Evolutionary conservation across 139 green algal species (phyloP).

Genomic region (Chlamydomonas sphaeroides): DNA sequence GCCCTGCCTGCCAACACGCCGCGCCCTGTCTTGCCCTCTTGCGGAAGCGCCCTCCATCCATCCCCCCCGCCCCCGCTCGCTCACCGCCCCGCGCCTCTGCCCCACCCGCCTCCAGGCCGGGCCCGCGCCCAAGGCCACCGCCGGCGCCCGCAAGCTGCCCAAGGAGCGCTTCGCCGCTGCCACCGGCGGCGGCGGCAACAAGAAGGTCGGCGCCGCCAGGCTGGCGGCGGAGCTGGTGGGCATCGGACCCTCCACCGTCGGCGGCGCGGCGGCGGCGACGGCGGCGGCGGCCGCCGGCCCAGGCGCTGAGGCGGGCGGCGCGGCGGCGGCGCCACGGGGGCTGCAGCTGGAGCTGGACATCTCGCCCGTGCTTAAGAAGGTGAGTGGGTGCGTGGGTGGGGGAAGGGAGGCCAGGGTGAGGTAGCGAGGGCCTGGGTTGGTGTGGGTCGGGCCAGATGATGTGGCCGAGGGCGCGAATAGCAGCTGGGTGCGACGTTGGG

Average conservation of each 20-base stretch:
- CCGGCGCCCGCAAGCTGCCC: conserved; percentile 1
- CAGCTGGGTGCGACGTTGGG: too few species aligned
- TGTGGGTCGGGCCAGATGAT: too few species aligned
- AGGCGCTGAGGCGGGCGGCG: neutral
- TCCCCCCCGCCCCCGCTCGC: too few species aligned
- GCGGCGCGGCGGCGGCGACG: neutral
- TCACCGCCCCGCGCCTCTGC: neutral
- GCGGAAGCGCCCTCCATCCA: too few species aligned
- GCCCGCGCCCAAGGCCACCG: neutral
- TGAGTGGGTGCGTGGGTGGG: neutral
- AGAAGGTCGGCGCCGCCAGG: neutral
- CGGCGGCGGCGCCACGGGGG: neutral
- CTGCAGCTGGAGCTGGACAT: conserved; percentile 72
- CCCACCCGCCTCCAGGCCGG: too few species aligned
- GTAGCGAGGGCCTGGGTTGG: too few species aligned
- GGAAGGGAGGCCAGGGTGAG: neutral
- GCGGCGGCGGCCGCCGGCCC: neutral
- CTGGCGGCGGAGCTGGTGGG: conserved; percentile 24
- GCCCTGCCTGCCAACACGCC: too few species aligned
- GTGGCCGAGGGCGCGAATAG: too few species aligned
- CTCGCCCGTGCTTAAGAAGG: conserved; percentile 71
- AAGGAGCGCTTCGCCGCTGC: conserved; percentile 31
- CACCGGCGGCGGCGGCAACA: neutral
- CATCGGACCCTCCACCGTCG: conserved; percentile 4
- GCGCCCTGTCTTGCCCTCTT: too few species aligned